Base-by-base conservation (phyloP, 176 grass and related monocot species). In the Aechmea fasciata region DNA sequence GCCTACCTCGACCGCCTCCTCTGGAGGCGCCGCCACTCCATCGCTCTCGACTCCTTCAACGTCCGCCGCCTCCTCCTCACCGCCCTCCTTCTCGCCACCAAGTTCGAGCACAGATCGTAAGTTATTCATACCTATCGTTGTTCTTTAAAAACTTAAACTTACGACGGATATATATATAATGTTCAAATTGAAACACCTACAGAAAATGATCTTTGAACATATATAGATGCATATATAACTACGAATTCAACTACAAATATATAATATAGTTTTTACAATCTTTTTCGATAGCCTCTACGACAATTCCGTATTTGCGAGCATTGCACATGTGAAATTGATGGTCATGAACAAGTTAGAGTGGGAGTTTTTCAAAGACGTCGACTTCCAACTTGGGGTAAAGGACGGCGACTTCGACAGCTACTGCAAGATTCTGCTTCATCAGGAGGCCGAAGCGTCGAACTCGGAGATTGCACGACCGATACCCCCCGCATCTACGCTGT, bases 41-140 rank as follows among this genome's bases (percentile, higher is more conserved):
- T 68, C 73, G 4, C 70, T 66, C 52, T 86, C 71, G 77, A 90
- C 73, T 86, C 87, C 47, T 71, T 83, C 73, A 83, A 67, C 72
- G 83, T 90, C 47, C 87, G 83, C 73, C 87, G 80, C 52, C 70
- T 92, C 70, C 80, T 90, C 66, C 79, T 90, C 77, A 83, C 87
- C 77, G 48, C 71, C 78, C 72, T 90, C 65, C 79, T 90, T 66
- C 28, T 72, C n/a, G 83, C 87, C 73, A 73, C 80, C 79, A 90
- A 90, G 79, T 90, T 85, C 77, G 73, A 83, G 80, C 83, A 90
- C 11, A 79, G 83, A 68, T 65, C 71, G 87, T 90, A 71, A 86
- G 83, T 83, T 26, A 23, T 23, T 0, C 22, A 23, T 23, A 23
- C 22, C 22, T 23, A 23, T 23, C 1, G 1, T 23, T 23, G 22